phyloP scores from a whole-genome alignment of 345 rosid species.

The Pugionium dolabratum region DNA sequence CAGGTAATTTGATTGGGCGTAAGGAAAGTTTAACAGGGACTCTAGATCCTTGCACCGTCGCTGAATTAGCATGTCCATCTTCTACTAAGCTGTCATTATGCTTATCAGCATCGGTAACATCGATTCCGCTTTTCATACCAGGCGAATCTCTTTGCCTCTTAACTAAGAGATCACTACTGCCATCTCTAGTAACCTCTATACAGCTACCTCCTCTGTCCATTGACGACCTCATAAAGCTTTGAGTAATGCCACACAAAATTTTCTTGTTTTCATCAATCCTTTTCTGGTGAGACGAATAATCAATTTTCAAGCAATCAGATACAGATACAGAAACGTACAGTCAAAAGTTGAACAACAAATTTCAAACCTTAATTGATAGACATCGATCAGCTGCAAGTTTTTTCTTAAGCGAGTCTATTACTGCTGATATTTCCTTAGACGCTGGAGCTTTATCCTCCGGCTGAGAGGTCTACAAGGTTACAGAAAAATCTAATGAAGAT shows the following conservation, averaged over 20 bases:
- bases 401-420: constrained; percentile 67
- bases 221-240: constrained; percentile 51
- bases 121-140: constrained; percentile 62
- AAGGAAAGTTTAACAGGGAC: constrained; percentile 72
- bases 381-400: constrained; percentile 66
- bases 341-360: background rate
- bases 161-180: constrained; percentile 62
- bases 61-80: constrained; percentile 56
- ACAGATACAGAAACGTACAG: constrained; percentile 12
- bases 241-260: constrained; percentile 60
- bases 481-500: constrained; percentile 1
- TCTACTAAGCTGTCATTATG: constrained; percentile 54
- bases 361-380: constrained; percentile 59
- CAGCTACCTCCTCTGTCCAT: constrained; percentile 56
- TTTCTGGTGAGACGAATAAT: constrained; percentile 51
- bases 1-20: constrained; percentile 76
- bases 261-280: constrained; percentile 73
- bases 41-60: constrained; percentile 74
- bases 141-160: constrained; percentile 77
- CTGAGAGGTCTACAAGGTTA: constrained; percentile 13
- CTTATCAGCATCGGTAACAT: constrained; percentile 53
- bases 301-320: constrained; percentile 15
- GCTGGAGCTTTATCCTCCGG: constrained; percentile 36
- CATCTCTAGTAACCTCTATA: too few species aligned
- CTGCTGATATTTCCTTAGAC: constrained; percentile 51